phyloP scores from a whole-genome alignment of 2,329 filamentous ascomycete genomes.

The Ilyonectria sp. region DNA sequence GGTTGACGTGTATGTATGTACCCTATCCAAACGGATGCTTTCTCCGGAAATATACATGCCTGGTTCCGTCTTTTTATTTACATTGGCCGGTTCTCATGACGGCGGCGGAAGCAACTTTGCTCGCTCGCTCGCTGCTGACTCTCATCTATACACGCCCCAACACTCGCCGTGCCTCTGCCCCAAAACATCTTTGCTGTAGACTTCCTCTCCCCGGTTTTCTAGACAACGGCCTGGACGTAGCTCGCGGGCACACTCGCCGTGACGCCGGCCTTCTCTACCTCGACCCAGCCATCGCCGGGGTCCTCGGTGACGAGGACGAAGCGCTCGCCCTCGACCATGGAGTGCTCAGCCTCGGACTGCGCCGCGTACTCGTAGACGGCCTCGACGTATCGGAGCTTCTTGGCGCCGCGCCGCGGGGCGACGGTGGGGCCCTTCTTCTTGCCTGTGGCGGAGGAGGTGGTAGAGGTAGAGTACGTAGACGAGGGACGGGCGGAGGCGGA shows the following conservation, averaged over 20 bases:
- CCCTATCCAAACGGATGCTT: constrained; percentile 32
- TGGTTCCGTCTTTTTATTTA: constrained; percentile 27
- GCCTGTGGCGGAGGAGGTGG: constrained; percentile 54
- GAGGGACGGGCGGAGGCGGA: constrained; percentile 72
- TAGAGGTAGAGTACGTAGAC: constrained; percentile 84
- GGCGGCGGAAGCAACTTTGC: constrained; percentile 25
- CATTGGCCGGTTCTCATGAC: constrained; percentile 19
- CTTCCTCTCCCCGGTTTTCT: constrained; percentile 41
- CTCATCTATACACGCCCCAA: constrained; percentile 36
- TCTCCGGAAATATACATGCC: constrained; percentile 34
- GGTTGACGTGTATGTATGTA: constrained; percentile 28
- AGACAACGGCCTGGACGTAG: constrained; percentile 87
- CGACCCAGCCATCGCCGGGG: constrained; percentile 94
- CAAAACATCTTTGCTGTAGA: neutral
- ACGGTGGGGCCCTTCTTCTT: constrained; percentile 96
- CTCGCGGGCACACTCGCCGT: constrained; percentile 94
- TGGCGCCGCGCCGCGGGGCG: constrained; percentile 89
- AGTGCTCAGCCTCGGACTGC: constrained; percentile 88
- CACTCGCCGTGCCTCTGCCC: neutral
- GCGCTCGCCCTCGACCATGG: constrained; percentile 90
- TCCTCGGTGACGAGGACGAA: constrained; percentile 93
- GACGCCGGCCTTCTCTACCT: constrained; percentile 92
- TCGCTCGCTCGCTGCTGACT: constrained; percentile 17
- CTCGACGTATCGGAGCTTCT: constrained; percentile 94
- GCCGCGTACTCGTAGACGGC: constrained; percentile 94